These are phyloP conservation scores for Sphaerulina vaccinii DNA, from an alignment of 2,329 filamentous ascomycete species.

Conservation along the genomic window DNA sequence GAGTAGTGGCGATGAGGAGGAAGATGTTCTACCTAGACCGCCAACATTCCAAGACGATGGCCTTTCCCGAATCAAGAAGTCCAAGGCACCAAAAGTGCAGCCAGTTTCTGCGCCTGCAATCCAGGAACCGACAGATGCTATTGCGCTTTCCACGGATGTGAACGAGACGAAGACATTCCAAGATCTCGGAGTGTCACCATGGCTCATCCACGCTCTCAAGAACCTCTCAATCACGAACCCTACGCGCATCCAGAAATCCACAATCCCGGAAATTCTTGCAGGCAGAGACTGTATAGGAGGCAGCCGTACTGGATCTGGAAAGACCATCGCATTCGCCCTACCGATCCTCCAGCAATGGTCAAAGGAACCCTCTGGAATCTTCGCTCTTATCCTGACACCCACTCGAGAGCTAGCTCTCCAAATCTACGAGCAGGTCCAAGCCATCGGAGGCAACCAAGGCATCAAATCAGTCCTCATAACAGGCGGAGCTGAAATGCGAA, in stretches of 20 bases:
- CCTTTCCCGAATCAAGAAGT: conserved; percentile 11
- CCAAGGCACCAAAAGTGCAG: neutral
- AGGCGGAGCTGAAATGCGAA: conserved; percentile 87
- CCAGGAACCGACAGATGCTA: neutral
- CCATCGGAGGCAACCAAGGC: conserved; percentile 82
- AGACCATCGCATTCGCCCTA: conserved; percentile 92
- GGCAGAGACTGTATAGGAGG: conserved; percentile 94
- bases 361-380: conserved; percentile 87
- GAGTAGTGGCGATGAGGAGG: conserved; percentile 11
- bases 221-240: conserved; percentile 81
- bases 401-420: conserved; percentile 91
- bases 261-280: conserved; percentile 88
- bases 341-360: conserved; percentile 94
- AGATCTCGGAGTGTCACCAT: conserved; percentile 46
- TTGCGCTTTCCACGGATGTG: conserved; percentile 26
- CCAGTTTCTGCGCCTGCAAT: neutral
- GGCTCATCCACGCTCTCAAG: conserved; percentile 79
- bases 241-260: conserved; percentile 87
- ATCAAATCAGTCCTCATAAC: conserved; percentile 88
- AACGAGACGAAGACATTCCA: conserved; percentile 34
- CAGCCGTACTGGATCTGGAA: conserved; percentile 91
- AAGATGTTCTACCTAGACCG: neutral
- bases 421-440: conserved; percentile 94
- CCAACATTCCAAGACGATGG: conserved; percentile 1
- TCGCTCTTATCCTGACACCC: conserved; percentile 82